These are phyloP conservation scores for Vaccinium myrtillus DNA, from an alignment of 148 eudicot species.

Conservation along the genomic window DNA sequence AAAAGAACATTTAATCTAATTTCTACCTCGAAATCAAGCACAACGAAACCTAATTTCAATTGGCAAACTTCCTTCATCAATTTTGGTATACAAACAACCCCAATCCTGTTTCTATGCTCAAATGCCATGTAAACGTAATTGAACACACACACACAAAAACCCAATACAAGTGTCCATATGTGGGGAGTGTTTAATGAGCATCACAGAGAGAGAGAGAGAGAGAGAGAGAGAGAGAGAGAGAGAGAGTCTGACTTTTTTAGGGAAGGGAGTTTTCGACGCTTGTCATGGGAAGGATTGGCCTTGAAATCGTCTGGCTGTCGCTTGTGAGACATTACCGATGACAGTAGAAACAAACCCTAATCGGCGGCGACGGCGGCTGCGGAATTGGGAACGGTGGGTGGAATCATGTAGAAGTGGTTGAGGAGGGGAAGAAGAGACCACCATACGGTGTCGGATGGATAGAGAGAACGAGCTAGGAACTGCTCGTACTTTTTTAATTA, in stretches of 20 bases:
- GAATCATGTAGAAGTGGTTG: background rate
- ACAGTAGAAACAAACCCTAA: background rate
- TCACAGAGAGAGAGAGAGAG: background rate
- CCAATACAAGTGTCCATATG: too few relatives aligned
- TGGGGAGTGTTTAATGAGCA: background rate
- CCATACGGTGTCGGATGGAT: conserved; percentile 10
- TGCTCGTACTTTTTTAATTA: too few relatives aligned
- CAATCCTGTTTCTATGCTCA: background rate
- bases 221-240: background rate
- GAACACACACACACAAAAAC: background rate
- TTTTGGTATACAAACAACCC: background rate
- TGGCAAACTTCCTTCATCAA: background rate
- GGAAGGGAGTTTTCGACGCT: conserved; percentile 46
- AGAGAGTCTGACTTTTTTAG: conserved; percentile 36
- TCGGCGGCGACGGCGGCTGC: background rate
- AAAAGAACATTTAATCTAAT: background rate
- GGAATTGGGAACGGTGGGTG: background rate
- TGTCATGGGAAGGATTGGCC: conserved; percentile 40
- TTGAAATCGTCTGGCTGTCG: conserved; percentile 43
- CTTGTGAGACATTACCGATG: conserved; percentile 51
- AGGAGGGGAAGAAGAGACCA: background rate
- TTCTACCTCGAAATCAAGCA: background rate
- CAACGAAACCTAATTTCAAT: background rate
- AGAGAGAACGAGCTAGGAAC: background rate
- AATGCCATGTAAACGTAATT: background rate